Conservation (phyloP, 352 stramenopile genomes). For the Pythium myriotylum region DNA sequence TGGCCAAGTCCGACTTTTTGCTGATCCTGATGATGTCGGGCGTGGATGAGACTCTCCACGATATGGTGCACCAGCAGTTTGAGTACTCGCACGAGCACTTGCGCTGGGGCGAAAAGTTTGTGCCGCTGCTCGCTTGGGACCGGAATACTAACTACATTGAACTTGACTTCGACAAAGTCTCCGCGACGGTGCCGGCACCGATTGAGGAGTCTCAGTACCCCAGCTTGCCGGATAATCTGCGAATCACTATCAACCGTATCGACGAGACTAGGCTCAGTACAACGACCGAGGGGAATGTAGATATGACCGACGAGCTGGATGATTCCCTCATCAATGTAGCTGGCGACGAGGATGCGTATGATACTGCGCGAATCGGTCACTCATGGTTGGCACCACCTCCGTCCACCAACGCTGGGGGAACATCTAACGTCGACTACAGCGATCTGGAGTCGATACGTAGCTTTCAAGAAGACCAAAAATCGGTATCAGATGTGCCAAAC, state of each 20-base stretch:
- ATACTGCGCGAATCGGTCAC: background rate
- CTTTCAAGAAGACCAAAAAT: slow-evolving; percentile 12
- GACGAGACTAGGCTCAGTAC: slow-evolving; percentile 10
- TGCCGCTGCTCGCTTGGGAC: slow-evolving; percentile 47
- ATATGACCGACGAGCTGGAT: slow-evolving; percentile 10
- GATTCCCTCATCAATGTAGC: slow-evolving; percentile 9
- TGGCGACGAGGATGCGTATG: slow-evolving; percentile 1
- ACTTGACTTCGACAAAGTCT: slow-evolving; percentile 57
- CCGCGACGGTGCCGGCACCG: slow-evolving; percentile 23
- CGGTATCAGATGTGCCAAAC: too few species aligned
- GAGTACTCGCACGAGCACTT: slow-evolving; percentile 50
- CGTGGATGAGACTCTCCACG: slow-evolving; percentile 62
- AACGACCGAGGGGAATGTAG: slow-evolving; percentile 13
- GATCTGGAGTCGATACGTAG: slow-evolving; percentile 27
- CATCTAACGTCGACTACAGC: slow-evolving; percentile 27
- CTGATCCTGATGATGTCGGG: slow-evolving; percentile 59
- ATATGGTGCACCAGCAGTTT: slow-evolving; percentile 55
- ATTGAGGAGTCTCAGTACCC: background rate
- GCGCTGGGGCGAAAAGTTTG: slow-evolving; percentile 47
- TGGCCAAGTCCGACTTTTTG: slow-evolving; percentile 49
- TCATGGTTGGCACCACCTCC: background rate
- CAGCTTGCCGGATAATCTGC: background rate
- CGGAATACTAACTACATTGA: slow-evolving; percentile 29
- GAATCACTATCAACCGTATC: background rate
- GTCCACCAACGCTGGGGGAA: background rate